These are phyloP conservation scores for Glonium stellatum DNA, from an alignment of 495 filamentous ascomycete species.

Conservation along the genomic window DNA sequence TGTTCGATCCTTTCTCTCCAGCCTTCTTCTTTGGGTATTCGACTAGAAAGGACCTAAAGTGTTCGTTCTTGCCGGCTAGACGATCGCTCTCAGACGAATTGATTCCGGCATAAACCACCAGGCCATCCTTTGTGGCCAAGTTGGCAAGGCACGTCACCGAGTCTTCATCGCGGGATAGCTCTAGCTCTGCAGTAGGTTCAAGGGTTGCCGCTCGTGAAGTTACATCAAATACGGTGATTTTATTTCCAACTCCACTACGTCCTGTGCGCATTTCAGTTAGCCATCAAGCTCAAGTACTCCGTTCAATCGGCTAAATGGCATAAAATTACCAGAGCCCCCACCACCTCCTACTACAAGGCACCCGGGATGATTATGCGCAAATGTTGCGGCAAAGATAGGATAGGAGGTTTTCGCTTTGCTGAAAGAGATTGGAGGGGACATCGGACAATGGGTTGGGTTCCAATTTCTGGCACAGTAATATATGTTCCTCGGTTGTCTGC, in stretches of 20 bases:
- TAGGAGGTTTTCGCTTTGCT: conserved; percentile 70
- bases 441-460: neutral
- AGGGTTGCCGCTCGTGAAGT: conserved; percentile 50
- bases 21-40: conserved; percentile 39
- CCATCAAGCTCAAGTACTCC: neutral
- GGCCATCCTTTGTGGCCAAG: conserved; percentile 42
- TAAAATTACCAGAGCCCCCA: conserved; percentile 48
- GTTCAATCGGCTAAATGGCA: neutral
- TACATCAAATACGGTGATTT: conserved; percentile 72
- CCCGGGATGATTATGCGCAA: conserved; percentile 70
- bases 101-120: conserved; percentile 57
- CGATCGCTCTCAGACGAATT: conserved; percentile 71
- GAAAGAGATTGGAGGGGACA: conserved; percentile 33
- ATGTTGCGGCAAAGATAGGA: conserved; percentile 85
- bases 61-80: conserved; percentile 72
- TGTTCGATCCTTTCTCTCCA: conserved; percentile 32
- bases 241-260: conserved; percentile 80
- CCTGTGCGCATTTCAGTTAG: conserved; percentile 2
- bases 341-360: conserved; percentile 83
- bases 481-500: no score
- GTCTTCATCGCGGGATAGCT: conserved; percentile 82
- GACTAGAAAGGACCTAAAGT: conserved; percentile 74
- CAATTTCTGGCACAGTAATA: no score
- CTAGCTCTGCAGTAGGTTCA: conserved; percentile 61
- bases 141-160: conserved; percentile 77